Percentiles rank a stretch among this genome's conserved stretches.
These are phyloP conservation scores for Hydrangea macrophylla DNA, from an alignment of 148 eudicot species.

Conservation along the genomic window DNA sequence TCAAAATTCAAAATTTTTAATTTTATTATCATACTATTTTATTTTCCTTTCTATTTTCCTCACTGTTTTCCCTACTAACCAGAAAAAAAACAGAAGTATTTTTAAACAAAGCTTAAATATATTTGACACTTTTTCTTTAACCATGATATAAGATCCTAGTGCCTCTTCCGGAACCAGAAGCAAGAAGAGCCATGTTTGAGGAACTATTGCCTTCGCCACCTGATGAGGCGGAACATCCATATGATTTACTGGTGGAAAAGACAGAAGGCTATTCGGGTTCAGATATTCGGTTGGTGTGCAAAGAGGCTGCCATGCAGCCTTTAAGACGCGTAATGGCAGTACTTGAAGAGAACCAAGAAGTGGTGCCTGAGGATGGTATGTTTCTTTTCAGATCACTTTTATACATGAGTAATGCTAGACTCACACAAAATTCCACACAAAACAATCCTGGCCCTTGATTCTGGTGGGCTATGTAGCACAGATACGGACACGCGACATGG, in stretches of 20 bases:
- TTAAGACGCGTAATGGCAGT: conserved; percentile 71
- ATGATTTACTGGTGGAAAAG: conserved; percentile 68
- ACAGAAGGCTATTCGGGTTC: conserved; percentile 95
- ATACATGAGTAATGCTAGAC: no score
- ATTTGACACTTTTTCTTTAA: conserved; percentile 3
- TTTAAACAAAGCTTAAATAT: background rate
- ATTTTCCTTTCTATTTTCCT: no score
- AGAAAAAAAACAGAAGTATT: no score
- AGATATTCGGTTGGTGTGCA: conserved; percentile 86
- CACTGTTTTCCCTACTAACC: no score
- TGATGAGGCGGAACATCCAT: conserved; percentile 57
- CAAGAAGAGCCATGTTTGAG: conserved; percentile 86
- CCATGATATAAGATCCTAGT: conserved; percentile 67
- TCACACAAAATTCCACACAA: no score
- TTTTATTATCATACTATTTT: no score
- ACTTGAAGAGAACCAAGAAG: conserved; percentile 67
- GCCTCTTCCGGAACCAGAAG: conserved; percentile 96
- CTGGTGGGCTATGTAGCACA: no score
- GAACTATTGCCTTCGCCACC: conserved; percentile 64
- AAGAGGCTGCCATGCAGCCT: conserved; percentile 99
- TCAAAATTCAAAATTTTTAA: no score
- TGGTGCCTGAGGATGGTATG: conserved; percentile 83
- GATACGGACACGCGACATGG: no score
- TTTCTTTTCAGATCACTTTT: background rate
- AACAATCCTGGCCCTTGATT: no score